A percentile compares a stretch with the other conserved stretches of the same genome.
These are phyloP conservation scores for Saturnispora dispora DNA, from an alignment of 805 yeast genomes.

Conservation along the genomic window DNA sequence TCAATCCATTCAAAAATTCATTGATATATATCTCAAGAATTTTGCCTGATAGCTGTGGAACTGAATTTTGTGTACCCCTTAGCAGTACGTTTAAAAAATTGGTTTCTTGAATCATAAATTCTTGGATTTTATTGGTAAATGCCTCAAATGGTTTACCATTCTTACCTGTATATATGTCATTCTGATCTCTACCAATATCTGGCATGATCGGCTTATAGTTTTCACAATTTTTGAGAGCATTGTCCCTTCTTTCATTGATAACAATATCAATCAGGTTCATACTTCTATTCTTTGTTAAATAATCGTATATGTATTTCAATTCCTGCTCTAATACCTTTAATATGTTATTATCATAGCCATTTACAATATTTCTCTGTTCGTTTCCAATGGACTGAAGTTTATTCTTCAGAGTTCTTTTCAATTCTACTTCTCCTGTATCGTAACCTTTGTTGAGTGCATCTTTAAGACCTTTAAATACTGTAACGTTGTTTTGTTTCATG, in stretches of 20 bases:
- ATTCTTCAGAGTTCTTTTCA: constrained; percentile 42
- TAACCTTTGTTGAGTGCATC: constrained; percentile 50
- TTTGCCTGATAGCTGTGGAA: constrained; percentile 46
- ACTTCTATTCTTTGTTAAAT: constrained; percentile 30
- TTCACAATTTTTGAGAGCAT: constrained; percentile 31
- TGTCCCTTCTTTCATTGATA: constrained; percentile 33
- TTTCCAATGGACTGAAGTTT: constrained; percentile 28
- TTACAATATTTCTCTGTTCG: constrained; percentile 1
- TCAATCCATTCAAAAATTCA: constrained; percentile 32
- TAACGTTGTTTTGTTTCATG: constrained; percentile 22
- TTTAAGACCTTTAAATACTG: constrained; percentile 58
- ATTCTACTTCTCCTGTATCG: constrained; percentile 44
- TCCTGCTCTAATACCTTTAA: constrained; percentile 29
- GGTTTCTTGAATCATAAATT: constrained; percentile 16
- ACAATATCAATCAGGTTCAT: constrained; percentile 29
- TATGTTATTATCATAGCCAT: constrained; percentile 25
- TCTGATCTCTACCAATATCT: constrained; percentile 21
- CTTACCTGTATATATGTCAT: constrained; percentile 25
- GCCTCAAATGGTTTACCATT: constrained; percentile 13
- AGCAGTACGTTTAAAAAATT: constrained; percentile 18
- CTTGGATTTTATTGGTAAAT: constrained; percentile 13
- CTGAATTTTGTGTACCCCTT: constrained; percentile 31
- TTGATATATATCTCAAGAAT: constrained; percentile 41
- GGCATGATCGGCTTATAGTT: constrained; percentile 35
- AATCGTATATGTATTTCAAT: constrained; percentile 35